These are phyloP conservation scores for Thuja plicata DNA, from an alignment of 83 land plant genomes.

Conservation along the genomic window DNA sequence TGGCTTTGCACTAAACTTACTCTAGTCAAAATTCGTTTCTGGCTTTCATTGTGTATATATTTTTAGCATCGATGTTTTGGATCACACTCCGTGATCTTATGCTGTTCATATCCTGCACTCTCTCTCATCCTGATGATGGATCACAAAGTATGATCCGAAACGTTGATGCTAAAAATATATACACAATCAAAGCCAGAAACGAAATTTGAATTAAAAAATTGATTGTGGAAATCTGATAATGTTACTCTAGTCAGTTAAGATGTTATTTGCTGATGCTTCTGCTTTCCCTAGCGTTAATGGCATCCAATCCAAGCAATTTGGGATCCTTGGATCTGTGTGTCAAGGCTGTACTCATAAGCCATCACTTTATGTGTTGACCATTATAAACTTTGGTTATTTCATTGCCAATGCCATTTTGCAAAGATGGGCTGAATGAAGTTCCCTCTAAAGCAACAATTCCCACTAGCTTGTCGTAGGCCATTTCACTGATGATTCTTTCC, in stretches of 20 bases:
- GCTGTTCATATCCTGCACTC: too few relatives aligned
- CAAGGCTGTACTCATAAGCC: not conserved
- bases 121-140: too few relatives aligned
- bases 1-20: not conserved
- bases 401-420: not conserved
- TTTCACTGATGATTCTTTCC: not conserved
- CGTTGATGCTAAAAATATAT: too few relatives aligned
- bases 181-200: too few relatives aligned
- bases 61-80: too few relatives aligned
- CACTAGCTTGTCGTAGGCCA: not conserved
- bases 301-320: not conserved
- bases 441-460: not conserved
- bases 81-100: too few relatives aligned
- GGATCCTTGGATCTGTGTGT: not conserved
- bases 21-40: too few relatives aligned
- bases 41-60: too few relatives aligned
- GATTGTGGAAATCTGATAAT: too few relatives aligned
- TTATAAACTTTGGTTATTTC: not conserved
- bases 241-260: not conserved
- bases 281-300: not conserved
- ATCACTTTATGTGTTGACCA: not conserved
- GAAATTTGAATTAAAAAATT: too few relatives aligned
- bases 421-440: not conserved
- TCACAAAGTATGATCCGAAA: too few relatives aligned
- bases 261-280: not conserved